Base-by-base conservation (phyloP, 495 filamentous ascomycete genomes). In the Podospora anserina region DNA sequence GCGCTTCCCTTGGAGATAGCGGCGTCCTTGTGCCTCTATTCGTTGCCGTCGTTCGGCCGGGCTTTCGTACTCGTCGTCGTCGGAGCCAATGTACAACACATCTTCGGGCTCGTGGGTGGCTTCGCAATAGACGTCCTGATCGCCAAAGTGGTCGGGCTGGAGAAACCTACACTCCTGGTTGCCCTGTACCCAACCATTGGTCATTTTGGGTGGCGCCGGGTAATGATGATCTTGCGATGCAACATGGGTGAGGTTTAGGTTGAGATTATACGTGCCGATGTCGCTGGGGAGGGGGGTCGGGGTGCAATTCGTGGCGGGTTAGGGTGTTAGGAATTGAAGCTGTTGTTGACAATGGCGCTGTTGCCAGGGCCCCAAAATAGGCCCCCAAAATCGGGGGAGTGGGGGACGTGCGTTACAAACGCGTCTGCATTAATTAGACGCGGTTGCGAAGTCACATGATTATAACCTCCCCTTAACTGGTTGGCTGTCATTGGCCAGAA, bases 1-100 rank as follows among this genome's bases (percentile, higher is more conserved):
- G 2, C 83, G 81, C 39, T 80, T 79, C 1, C 89, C 89, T 19
- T 82, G 74, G 28, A 91, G 79, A 69, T 88, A 92, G 18, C 84
- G 78, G 44, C 83, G 78, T 9, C 84, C 90, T 19, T 87, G 77
- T 4, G 79, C 77, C 74, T 92, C 89, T 65, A 87, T 86, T 71
- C 86, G 80, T 59, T 79, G 75, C 7, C 80, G 81, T 70, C 88
- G 90, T 18, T 82, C 81, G 34, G 77, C 74, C n/a, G 83, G 81
- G 39, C 74, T 70, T 26, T 73, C 64, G 32, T 85, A 81, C 23
- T 82, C 78, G 11, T 87, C 78, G 65, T 90, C 86, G 69, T 92
- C 89, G 18, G 88, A 90, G 23, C 84, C 87, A 3, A 79, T 64
- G 57, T 80, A 76, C 7, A 83, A 76, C 65, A 87, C 78, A 30